Conservation (phyloP, 2,329 filamentous ascomycete species). For the Ceratocystis lukuohia region DNA sequence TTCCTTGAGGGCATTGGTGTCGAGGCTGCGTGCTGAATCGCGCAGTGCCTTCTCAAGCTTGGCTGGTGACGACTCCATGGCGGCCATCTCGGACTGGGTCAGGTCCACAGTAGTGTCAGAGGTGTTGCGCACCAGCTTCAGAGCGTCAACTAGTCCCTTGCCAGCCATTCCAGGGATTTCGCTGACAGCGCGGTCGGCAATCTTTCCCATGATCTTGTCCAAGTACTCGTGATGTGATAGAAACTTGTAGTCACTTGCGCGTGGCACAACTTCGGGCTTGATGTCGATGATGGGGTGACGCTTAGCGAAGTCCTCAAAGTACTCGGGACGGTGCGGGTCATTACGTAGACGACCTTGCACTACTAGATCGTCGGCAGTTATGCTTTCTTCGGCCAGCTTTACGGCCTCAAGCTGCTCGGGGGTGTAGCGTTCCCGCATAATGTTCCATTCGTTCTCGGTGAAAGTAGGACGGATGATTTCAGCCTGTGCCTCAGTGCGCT, state of each 20-base stretch:
- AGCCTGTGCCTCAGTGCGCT: slow-evolving; percentile 1
- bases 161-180: slow-evolving; percentile 34
- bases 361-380: slow-evolving; percentile 61
- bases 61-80: slow-evolving; percentile 39
- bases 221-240: slow-evolving; percentile 48
- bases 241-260: slow-evolving; percentile 42
- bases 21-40: slow-evolving; percentile 10
- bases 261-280: slow-evolving; percentile 36
- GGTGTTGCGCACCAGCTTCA: slow-evolving; percentile 32
- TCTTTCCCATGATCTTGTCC: slow-evolving; percentile 23
- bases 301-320: slow-evolving; percentile 70
- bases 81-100: slow-evolving; percentile 36
- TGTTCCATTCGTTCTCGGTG: slow-evolving; percentile 49
- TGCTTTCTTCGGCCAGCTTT: slow-evolving; percentile 62
- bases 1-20: slow-evolving; percentile 16
- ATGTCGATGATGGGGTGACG: slow-evolving; percentile 69
- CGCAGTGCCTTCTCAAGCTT: slow-evolving; percentile 16
- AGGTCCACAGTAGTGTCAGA: slow-evolving; percentile 35
- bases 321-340: slow-evolving; percentile 59
- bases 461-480: slow-evolving; percentile 41
- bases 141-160: slow-evolving; percentile 31
- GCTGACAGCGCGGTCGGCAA: slow-evolving; percentile 40
- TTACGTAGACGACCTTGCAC: slow-evolving; percentile 57
- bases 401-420: slow-evolving; percentile 70
- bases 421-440: slow-evolving; percentile 57